These are phyloP conservation scores for Mikania micrantha DNA, from an alignment of 129 eudicot genomes.

Conservation along the genomic window DNA sequence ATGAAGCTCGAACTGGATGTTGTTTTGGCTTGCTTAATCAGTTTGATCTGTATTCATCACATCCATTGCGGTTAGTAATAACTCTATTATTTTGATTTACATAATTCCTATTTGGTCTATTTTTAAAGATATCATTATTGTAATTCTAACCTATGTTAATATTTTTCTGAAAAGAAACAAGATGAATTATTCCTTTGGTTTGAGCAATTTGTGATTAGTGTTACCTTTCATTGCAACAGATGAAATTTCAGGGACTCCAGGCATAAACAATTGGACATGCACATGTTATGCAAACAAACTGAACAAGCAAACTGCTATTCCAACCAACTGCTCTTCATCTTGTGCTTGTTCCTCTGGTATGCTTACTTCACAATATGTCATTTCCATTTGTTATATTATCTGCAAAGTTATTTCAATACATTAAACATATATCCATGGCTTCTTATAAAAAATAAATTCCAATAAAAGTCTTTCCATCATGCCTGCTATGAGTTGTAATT, in stretches of 20 bases:
- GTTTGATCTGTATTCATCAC: constrained; percentile 38
- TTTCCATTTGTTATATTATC: background rate
- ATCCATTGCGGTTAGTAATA: constrained; percentile 42
- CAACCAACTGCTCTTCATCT: constrained; percentile 61
- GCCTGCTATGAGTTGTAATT: background rate
- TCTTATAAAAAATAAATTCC: too few species aligned
- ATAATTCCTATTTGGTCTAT: background rate
- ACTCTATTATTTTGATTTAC: constrained; percentile 11
- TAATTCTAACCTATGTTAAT: background rate
- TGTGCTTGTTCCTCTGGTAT: constrained; percentile 80
- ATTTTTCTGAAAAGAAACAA: background rate
- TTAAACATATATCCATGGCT: background rate
- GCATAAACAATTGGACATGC: constrained; percentile 62
- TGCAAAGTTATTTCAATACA: background rate
- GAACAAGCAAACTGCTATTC: constrained; percentile 28
- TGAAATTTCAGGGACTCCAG: constrained; percentile 39
- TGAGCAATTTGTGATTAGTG: background rate
- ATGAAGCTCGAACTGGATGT: constrained; percentile 49
- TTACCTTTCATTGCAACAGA: constrained; percentile 31
- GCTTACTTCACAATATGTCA: background rate
- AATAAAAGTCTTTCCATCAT: background rate
- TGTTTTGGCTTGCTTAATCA: constrained; percentile 38
- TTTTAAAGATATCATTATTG: background rate
- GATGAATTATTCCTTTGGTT: background rate
- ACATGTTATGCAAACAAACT: constrained; percentile 40